Evolutionary conservation across 257 asterid genomes (phyloP), one percentile per base, ranked within the genome.

Genomic region (Solanum arcanum): DNA sequence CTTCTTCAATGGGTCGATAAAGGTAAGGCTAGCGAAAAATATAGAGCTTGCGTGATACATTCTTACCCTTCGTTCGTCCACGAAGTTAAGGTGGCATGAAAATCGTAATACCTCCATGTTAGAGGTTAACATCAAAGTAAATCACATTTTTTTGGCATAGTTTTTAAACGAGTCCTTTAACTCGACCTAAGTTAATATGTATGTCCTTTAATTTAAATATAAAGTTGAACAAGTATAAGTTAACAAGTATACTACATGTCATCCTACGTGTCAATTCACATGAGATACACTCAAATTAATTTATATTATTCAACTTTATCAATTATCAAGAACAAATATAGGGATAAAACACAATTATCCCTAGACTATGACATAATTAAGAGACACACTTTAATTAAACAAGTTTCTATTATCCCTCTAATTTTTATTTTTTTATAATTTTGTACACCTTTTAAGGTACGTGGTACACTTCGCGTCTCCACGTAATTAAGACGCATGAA

Each of bases 241-340:
- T 33, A 33, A 33, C 35, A 33, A 33, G 35, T 4, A 33, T 33
- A 33, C 35, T 33, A 4, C 25, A 3, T 56, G 4, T 0, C 11
- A 1, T 56, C 2, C n/a, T 1, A 1, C 1, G 13, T 9, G 3
- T 9, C 29, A 23, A 60, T 60, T 4, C 7, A 10, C 14, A 4
- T 0, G 15, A 23, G 29, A 60, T 0, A 60, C 3, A 62, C 8
- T 62, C 33, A 0, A 62, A 62, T 11, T 62, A 5, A 11, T 62
- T 62, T n/a, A 0, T 62, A 62, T 4, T 5, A 0, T n/a, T 64
- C 33, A 64, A 64, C 6, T 12, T 68, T 69, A 29, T 27, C 10
- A 13, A 3, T 39, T 35, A 35, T 35, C 39, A 39, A 1, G 1
- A 12, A 66, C 37, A 18, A 56, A 42, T 47, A 47, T 47, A 46